Base-by-base conservation (phyloP, 2,329 filamentous ascomycete species). In the Cladorrhinum sp. region DNA sequence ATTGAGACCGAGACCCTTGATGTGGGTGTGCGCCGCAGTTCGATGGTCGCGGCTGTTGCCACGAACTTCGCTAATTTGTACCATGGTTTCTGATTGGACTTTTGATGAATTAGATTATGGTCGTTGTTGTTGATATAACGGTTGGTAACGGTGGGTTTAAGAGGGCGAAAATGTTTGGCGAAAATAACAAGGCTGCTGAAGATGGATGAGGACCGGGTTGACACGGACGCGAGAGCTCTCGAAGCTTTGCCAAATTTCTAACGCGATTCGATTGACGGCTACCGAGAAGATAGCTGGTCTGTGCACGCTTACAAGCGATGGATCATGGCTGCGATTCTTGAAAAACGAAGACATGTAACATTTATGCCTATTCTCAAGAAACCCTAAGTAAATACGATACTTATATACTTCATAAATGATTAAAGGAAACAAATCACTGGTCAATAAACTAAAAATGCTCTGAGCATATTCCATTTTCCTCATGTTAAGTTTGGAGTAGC, bases 11-110 rank as follows among this genome's bases (percentile, higher is more conserved):
- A 99, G 83, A 55, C 95, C 95, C 75, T 92, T 96, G 83, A 99
- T 99, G 78, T 99, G 95, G 57, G 93, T 97, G 78, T 99, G 95
- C 69, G 93, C 90, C 63, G 95, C 93, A 52, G 95, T 99, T 73
- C 95, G 88, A 79, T 96, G 95, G 77, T 97, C 93, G 81, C 95
- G 92, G 80, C 88, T 87, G 79, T 92, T 93, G 80, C 90, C 90
- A 82, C 96, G 96, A 72, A 96, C 91, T 80, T 96, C 92, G 80
- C 90, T 96, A 77, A 95, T 92, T 76, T 92, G 89, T 70, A 93
- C 90, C 90, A 93, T 93, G 71, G 71, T 71, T 27, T 9, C 49
- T 12, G 16, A 7, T 41, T 41, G 16, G 16, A 41, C 3, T 5
- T 41, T 41, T 13, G 36, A 16, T 41, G 36, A 41, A n/a, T n/a